phyloP scores from a whole-genome alignment of 1,284 basidiomycete genomes.

The Malassezia caprae region DNA sequence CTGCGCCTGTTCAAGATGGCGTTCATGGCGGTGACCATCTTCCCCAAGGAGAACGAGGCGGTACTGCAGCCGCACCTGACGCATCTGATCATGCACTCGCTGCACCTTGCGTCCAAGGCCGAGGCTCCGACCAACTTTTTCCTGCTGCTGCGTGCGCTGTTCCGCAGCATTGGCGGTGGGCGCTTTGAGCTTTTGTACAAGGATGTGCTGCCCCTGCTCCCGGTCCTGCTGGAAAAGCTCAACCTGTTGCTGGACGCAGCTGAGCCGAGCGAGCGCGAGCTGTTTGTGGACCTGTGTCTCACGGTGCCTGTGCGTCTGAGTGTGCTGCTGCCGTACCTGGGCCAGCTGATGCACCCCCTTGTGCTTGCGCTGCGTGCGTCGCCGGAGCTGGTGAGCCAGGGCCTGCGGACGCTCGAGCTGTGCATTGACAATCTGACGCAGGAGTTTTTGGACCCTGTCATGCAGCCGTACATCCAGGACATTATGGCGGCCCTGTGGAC shows the following conservation, averaged over 20 bases:
- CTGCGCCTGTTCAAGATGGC: slow-evolving; percentile 93
- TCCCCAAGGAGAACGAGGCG: slow-evolving; percentile 72
- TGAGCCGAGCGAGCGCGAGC: slow-evolving; percentile 37
- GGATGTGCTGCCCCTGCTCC: slow-evolving; percentile 87
- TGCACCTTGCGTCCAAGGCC: slow-evolving; percentile 83
- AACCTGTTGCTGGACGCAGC: slow-evolving; percentile 53
- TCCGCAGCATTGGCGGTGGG: slow-evolving; percentile 95
- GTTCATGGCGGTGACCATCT: slow-evolving; percentile 75
- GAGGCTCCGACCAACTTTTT: slow-evolving; percentile 86
- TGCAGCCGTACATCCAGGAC: slow-evolving; percentile 66
- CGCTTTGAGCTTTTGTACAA: slow-evolving; percentile 91
- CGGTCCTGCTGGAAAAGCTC: slow-evolving; percentile 90
- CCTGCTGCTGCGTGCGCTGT: slow-evolving; percentile 82
- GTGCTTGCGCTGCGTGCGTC: slow-evolving; percentile 72
- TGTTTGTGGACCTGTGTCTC: slow-evolving; percentile 87
- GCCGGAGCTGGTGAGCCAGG: slow-evolving; percentile 86
- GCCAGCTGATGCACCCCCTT: slow-evolving; percentile 92
- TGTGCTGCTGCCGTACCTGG: slow-evolving; percentile 86
- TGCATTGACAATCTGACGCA: slow-evolving; percentile 98
- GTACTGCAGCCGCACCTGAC: slow-evolving; percentile 85
- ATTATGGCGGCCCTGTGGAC: slow-evolving; percentile 70
- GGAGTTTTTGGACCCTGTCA: slow-evolving; percentile 93
- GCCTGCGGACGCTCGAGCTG: slow-evolving; percentile 89
- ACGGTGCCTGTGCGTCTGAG: slow-evolving; percentile 93
- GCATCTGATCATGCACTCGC: slow-evolving; percentile 92